A percentile compares a stretch with the other conserved stretches of the same genome.
phyloP scores from a whole-genome alignment of 768 basidiomycete genomes.

The Pleurotus giganteus region DNA sequence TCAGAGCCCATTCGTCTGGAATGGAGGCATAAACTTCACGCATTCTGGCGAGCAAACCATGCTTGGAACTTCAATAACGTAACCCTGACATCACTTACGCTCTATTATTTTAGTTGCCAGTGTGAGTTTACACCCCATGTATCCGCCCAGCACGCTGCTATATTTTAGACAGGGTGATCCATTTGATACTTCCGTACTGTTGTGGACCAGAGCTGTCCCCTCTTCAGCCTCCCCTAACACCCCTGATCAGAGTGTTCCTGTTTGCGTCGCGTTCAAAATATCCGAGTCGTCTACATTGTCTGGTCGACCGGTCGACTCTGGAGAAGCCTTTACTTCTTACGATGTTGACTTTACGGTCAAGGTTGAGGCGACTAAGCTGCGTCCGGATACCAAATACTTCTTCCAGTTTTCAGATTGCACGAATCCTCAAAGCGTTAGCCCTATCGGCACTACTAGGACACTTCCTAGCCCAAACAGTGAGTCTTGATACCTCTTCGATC shows the following conservation, averaged over 20 bases:
- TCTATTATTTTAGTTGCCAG: conserved; percentile 39
- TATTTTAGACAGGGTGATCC: conserved; percentile 49
- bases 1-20: conserved; percentile 45
- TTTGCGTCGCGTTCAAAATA: conserved; percentile 48
- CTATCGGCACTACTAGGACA: conserved; percentile 53
- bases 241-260: conserved; percentile 52
- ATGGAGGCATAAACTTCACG: conserved; percentile 49
- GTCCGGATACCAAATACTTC: conserved; percentile 53
- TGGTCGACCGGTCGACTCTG: conserved; percentile 36
- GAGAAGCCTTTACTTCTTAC: conserved; percentile 51
- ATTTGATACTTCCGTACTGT: conserved; percentile 49
- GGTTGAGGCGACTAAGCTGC: conserved; percentile 50
- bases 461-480: conserved; percentile 44
- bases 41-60: conserved; percentile 35
- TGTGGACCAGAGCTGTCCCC: conserved; percentile 61
- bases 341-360: conserved; percentile 63
- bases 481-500: conserved; percentile 12
- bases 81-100: not conserved
- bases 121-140: conserved; percentile 27
- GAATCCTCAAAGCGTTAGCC: conserved; percentile 38
- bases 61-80: not conserved
- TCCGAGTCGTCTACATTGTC: conserved; percentile 32
- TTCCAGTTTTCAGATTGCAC: conserved; percentile 57
- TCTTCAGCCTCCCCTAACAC: conserved; percentile 23
- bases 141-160: conserved; percentile 43